Evolutionary conservation across 192 early-diverging fungal genomes (phyloP), one percentile per base, ranked within the genome.

Genomic region (Phlyctochytrium arcticum): DNA sequence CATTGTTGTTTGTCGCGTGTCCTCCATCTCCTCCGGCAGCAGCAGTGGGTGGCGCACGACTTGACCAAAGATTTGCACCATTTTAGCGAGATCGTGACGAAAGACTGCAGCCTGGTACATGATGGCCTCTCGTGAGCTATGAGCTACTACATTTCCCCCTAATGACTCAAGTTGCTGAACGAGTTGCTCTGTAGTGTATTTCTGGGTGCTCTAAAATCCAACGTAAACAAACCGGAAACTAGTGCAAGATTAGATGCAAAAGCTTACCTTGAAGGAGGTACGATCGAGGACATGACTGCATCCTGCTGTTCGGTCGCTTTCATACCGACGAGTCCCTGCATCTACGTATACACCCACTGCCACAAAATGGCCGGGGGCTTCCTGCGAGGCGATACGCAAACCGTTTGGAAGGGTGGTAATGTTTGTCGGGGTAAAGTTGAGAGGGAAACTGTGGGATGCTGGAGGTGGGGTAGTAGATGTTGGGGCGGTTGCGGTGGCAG

Each of bases 21-120:
- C 90, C 19, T 88, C 88, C 31, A 98, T 69, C 62, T 98, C 96
- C 31, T 86, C 87, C 9, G 77, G 74, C 19, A 82, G 57, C 29
- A 95, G 87, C 30, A 57, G 65, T 6, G 94, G 92, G 51, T 87
- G 84, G 60, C 87, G 80, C 24, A 95, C 86, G 6, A 91, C 89
- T 49, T 96, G 87, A 0, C 90, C 83, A 62, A 96, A 83, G 23
- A 94, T 75, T 12, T 79, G 59, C 35, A 95, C 48, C n/a, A 91
- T 85, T 19, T 82, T 76, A 1, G 75, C 69, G 23, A 94, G 63
- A 73, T 96, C 92, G 62, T 92, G 84, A 4, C 81, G 85, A 67
- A 98, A 93, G 24, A 98, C 87, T 5, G 91, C 87, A 5, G 90
- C 88, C 69, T 95, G 94, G 71, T 96, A 98, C 86, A 94, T 92